These are phyloP conservation scores for Rostrohypoxylon terebratum DNA, from an alignment of 495 filamentous ascomycete genomes.

Conservation along the genomic window DNA sequence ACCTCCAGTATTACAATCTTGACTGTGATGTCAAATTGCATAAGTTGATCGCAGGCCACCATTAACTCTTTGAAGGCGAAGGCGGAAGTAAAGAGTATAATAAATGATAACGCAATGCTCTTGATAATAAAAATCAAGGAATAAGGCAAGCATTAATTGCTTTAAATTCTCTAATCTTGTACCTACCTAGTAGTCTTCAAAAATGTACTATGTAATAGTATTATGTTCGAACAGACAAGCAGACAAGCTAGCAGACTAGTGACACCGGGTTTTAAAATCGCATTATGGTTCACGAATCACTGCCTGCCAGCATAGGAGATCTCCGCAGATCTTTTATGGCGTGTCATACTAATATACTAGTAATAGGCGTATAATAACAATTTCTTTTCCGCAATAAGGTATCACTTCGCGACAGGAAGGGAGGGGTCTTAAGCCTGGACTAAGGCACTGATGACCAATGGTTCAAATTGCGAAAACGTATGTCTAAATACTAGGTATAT, in stretches of 20 bases:
- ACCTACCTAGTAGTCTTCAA: neutral
- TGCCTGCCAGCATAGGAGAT: constrained; percentile 39
- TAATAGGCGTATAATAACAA: constrained; percentile 18
- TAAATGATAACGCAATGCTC: neutral
- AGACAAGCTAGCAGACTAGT: no score
- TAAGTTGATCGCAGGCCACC: constrained; percentile 3
- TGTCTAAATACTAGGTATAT: neutral
- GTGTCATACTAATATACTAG: constrained; percentile 40
- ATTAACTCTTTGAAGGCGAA: neutral
- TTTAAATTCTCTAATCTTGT: constrained; percentile 10
- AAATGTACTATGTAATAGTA: no score
- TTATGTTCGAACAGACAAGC: no score
- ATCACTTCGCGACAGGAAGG: constrained; percentile 38
- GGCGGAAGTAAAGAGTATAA: neutral
- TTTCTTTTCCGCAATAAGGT: constrained; percentile 36
- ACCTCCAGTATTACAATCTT: neutral
- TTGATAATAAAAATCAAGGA: neutral
- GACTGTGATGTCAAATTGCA: constrained; percentile 41
- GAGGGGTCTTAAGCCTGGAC: constrained; percentile 5
- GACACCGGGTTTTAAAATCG: constrained; percentile 17
- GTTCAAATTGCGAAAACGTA: neutral
- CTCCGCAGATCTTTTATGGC: constrained; percentile 38
- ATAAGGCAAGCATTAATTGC: constrained; percentile 12
- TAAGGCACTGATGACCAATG: constrained; percentile 2
- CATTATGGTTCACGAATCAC: constrained; percentile 39